Percentiles rank a stretch among this genome's conserved stretches.
Conservation (phyloP, 1,139 yeast species). For the Kluyveromyces marxianus region DNA sequence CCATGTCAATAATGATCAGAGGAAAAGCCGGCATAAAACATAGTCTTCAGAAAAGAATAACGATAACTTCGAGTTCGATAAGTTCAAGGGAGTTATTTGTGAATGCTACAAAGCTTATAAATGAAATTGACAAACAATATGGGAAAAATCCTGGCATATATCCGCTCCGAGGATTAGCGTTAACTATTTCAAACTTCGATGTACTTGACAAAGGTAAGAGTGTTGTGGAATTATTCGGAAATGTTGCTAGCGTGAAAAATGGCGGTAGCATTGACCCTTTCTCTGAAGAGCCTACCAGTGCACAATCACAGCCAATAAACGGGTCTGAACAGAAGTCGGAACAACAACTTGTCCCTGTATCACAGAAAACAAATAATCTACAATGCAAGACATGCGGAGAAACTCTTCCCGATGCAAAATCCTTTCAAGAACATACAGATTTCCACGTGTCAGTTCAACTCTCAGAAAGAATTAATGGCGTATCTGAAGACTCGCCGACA, state of each 20-base stretch:
- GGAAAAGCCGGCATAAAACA: conserved; percentile 31
- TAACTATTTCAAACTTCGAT: conserved; percentile 49
- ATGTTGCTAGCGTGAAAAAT: conserved; percentile 6
- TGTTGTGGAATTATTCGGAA: conserved; percentile 43
- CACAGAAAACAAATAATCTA: neutral
- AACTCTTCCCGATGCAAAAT: conserved; percentile 11
- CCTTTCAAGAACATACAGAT: conserved; percentile 26
- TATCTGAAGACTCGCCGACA: conserved; percentile 16
- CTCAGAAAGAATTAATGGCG: conserved; percentile 29
- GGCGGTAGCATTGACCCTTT: no score
- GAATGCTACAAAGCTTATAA: conserved; percentile 35
- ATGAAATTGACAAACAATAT: conserved; percentile 34
- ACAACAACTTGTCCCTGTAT: no score
- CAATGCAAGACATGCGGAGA: conserved; percentile 18
- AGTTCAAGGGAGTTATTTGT: conserved; percentile 31
- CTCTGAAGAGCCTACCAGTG: no score
- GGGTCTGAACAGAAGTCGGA: no score
- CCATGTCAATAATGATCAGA: conserved; percentile 37
- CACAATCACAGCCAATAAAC: no score
- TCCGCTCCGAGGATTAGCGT: conserved; percentile 44
- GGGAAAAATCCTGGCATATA: conserved; percentile 32
- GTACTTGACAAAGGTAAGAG: conserved; percentile 37
- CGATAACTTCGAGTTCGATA: conserved; percentile 12
- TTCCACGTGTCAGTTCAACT: conserved; percentile 26
- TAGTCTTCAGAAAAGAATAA: conserved; percentile 24